These are phyloP conservation scores for Sporothrix euskadiensis DNA, from an alignment of 2,329 filamentous ascomycete genomes.

Conservation along the genomic window DNA sequence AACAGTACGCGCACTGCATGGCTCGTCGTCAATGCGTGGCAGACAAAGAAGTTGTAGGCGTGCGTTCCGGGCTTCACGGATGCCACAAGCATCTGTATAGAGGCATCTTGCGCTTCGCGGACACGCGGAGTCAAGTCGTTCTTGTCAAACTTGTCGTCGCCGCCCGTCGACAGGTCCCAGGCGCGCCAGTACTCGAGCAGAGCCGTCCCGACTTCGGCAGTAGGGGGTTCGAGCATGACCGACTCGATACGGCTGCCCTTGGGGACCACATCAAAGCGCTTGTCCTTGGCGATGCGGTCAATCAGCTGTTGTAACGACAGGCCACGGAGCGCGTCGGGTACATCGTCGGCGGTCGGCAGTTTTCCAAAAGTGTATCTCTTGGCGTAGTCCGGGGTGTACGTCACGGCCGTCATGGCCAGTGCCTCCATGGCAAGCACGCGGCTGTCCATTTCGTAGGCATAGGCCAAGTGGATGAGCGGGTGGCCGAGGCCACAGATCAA, in stretches of 20 bases:
- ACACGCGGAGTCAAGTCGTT: constrained; percentile 71
- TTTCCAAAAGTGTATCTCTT: constrained; percentile 71
- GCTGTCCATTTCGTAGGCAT: constrained; percentile 84
- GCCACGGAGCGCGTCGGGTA: constrained; percentile 49
- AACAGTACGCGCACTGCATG: constrained; percentile 87
- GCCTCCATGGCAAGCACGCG: constrained; percentile 88
- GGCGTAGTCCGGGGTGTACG: constrained; percentile 55
- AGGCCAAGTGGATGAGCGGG: constrained; percentile 92
- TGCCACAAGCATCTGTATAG: constrained; percentile 62
- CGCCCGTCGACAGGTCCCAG: constrained; percentile 55
- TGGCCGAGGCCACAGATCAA: constrained; percentile 62
- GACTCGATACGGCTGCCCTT: constrained; percentile 57
- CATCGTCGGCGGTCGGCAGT: constrained; percentile 65
- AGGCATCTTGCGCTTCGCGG: constrained; percentile 65
- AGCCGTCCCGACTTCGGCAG: constrained; percentile 52
- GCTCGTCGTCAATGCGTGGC: constrained; percentile 79
- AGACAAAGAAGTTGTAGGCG: constrained; percentile 75
- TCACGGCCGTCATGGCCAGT: constrained; percentile 64
- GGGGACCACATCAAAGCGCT: constrained; percentile 63
- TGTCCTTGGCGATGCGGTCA: constrained; percentile 66
- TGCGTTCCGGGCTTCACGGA: constrained; percentile 59
- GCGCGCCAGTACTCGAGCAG: constrained; percentile 89
- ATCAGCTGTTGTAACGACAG: constrained; percentile 70
- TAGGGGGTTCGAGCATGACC: constrained; percentile 62
- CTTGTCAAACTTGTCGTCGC: constrained; percentile 46